Base-by-base conservation (phyloP, 805 yeast species). In the Starmera quercuum region DNA sequence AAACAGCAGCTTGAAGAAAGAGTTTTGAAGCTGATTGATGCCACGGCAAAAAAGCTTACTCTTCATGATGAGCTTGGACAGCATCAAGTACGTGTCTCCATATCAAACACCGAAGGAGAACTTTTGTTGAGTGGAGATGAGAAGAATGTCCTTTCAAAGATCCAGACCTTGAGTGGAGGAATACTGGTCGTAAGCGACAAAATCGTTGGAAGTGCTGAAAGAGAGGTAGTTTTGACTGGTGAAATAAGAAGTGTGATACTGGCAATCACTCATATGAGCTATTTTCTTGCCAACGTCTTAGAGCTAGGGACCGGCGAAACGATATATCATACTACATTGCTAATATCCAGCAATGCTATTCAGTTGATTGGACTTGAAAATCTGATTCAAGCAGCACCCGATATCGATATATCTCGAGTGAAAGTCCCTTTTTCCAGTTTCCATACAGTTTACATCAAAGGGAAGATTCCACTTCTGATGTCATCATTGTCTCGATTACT, bases 381-480 rank as follows among this genome's bases (percentile, higher is more conserved):
- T 15, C 11, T 25, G 11, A 27, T n/a, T 2, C 7, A 14, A 6
- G 19, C 7, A 23, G 8, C 13, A 15, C 3, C 35, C 35, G 5
- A 28, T 4, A 18, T 39, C 13, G 45, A 45, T 16, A 23, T 45
- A 3, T 41, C 46, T 3, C 23, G 31, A 1, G 41, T 37, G 21
- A 28, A 24, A 11, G 20, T 40, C 5, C 49, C 49, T 4, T 44
- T 42, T 34, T 40, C 49, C 17, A 46, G 39, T 26, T 37, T 14
- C 29, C 38, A 29, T 14, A 18, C 42, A 6, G 14, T 39, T 3
- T 38, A 39, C 31, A 9, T 43, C 5, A 6, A 21, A 5, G 31
- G 26, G 3, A 25, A 14, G 16, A 18, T 34, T 5, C 13, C 25
- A 5, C 17, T 25, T 4, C 20, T 37, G 18, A 26, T 37, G 16